A percentile compares a stretch with the other conserved stretches of the same genome.
These are phyloP conservation scores for Aspergillus taichungensis DNA, from an alignment of 495 filamentous ascomycete species.

Conservation along the genomic window DNA sequence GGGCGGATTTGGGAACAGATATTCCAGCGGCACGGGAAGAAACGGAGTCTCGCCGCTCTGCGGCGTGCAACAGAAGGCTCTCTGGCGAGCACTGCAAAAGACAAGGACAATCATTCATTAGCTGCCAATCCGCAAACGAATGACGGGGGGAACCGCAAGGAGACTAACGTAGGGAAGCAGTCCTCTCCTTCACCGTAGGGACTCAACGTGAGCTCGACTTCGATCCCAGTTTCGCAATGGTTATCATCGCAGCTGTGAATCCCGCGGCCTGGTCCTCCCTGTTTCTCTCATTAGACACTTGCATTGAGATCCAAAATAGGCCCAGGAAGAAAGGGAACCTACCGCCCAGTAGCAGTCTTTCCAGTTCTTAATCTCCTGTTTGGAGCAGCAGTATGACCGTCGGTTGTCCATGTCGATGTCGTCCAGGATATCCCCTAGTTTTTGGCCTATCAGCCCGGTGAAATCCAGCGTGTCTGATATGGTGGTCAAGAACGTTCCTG, in stretches of 20 bases:
- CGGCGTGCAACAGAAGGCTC: conserved; percentile 19
- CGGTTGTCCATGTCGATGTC: conserved; percentile 1
- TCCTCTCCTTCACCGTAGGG: conserved; percentile 1
- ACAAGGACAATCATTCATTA: too few species aligned
- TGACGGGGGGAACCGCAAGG: too few species aligned
- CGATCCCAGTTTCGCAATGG: conserved; percentile 1
- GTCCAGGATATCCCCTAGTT: neutral
- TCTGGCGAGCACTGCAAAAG: neutral
- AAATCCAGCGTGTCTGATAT: neutral
- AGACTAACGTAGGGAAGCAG: neutral
- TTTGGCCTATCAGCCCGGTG: neutral
- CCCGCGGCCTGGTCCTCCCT: too few species aligned
- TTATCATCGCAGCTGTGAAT: conserved; percentile 2
- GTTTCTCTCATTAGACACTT: neutral
- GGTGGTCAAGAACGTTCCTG: conserved; percentile 1
- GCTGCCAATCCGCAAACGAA: too few species aligned
- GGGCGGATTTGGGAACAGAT: conserved; percentile 23
- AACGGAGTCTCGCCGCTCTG: conserved; percentile 11
- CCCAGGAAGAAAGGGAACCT: neutral
- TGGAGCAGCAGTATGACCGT: conserved; percentile 1
- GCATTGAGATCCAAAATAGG: too few species aligned
- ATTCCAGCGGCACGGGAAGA: conserved; percentile 22
- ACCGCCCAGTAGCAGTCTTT: conserved; percentile 6
- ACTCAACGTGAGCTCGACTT: neutral
- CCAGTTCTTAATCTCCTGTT: conserved; percentile 3